Base-by-base conservation (phyloP, 192 early-diverging fungal genomes). In the Geranomyces variabilis region DNA sequence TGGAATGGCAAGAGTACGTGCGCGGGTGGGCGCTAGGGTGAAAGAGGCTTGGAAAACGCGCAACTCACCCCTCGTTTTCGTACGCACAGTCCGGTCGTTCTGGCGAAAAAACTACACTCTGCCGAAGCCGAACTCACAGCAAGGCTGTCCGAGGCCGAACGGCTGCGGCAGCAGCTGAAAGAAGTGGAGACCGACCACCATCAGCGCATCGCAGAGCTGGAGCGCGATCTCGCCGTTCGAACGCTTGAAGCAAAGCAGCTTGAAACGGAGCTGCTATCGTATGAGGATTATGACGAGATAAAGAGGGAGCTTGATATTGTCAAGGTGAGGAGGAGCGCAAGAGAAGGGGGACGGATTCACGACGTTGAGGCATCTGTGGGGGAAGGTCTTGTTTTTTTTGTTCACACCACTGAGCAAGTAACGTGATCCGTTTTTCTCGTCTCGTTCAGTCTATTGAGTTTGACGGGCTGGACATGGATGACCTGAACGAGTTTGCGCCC, bases 271-370 rank as follows among this genome's bases (percentile, higher is more conserved):
- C 63, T 94, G 15, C 77, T 80, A 31, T 80, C 83, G 30, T 90
- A 81, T 72, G 87, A 88, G 8, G 93, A 97, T 69, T 97, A 97
- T 56, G 90, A 93, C 61, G 88, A 92, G 68, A 87, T 96, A 41
- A 92, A 92, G 75, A 83, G 89, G 41, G 95, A 97, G 67, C 80
- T 97, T 29, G 90, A 92, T 22, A 84, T 97, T 48, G 80, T 93
- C 63, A 93, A 92, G 78, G 90, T 88, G 71, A 41, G 36, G 36
- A 10, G 74, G 55, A 60, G 19, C 51, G 51, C 15, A 7, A 6
- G 51, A 24, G 6, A 7, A n/a, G 7, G 15, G n/a, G 4, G 15
- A 3, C 15, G 4, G 51, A 26, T 53, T 53, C 17, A 17, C 24
- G 51, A 17, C 2, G n/a, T n/a, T n/a, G n/a, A n/a, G n/a, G n/a